Percentiles rank a stretch among this genome's conserved stretches.
Evolutionary conservation across 306 rosid genomes (phyloP).

Genomic region (Vigna nakashimae): DNA sequence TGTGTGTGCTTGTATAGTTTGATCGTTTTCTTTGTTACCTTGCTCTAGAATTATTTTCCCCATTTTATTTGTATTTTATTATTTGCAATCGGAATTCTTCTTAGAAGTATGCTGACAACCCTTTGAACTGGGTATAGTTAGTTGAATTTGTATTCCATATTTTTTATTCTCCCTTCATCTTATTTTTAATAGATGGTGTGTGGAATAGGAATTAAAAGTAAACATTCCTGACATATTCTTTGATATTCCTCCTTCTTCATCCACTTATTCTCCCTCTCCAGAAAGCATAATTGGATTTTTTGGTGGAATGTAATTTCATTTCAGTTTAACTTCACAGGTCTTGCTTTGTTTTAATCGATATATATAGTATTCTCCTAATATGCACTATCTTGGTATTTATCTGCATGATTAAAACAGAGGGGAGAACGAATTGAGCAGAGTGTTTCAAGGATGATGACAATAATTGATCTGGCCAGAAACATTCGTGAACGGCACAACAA

Average conservation of each 20-base stretch:
- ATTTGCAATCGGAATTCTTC: background rate
- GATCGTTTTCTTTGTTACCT: background rate
- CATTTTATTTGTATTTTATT: background rate
- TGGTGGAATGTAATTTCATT: constrained; percentile 11
- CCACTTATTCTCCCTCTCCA: background rate
- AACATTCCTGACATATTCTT: constrained; percentile 1
- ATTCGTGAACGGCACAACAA: constrained; percentile 96
- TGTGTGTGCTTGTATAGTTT: constrained; percentile 8
- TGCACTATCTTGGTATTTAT: constrained; percentile 21
- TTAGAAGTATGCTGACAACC: background rate
- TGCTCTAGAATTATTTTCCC: background rate
- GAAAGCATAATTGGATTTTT: constrained; percentile 40
- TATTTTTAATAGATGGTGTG: background rate
- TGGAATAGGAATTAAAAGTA: background rate
- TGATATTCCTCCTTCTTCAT: background rate
- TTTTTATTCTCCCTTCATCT: constrained; percentile 16
- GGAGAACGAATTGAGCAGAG: constrained; percentile 92
- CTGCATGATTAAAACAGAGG: constrained; percentile 57
- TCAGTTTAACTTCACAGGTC: constrained; percentile 27
- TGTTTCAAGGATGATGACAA: constrained; percentile 90
- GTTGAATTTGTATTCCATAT: background rate
- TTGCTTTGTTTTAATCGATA: constrained; percentile 32
- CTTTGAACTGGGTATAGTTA: background rate
- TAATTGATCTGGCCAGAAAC: constrained; percentile 94
- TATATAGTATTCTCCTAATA: constrained; percentile 24